Base-by-base conservation (phyloP, 2,329 filamentous ascomycete species). In the Colletotrichum abscissum region DNA sequence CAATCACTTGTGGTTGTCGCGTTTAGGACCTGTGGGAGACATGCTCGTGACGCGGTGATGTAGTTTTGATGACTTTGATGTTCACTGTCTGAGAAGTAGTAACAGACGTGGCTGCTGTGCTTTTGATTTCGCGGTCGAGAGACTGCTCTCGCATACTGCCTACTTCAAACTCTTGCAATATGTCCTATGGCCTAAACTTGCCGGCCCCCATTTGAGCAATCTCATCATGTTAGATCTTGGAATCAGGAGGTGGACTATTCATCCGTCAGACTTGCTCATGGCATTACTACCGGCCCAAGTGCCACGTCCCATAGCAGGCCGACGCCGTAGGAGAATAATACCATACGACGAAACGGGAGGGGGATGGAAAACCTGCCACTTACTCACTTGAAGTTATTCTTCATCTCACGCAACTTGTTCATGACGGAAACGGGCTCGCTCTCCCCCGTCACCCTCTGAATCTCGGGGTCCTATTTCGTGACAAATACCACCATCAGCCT, bases 321-420 rank as follows among this genome's bases (percentile, higher is more conserved):
- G 2, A 19, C 6, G 42, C 42, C 42, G 42, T n/a, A 5, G 42
- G 14, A 46, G 2, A 24, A 2, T 9, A n/a, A 16, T 35, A 46
- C 22, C 22, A 14, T 19, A 12, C 19, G 35, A 5, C 1, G 5
- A 24, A 30, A 22, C 3, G 14, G 54, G 22, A 28, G 16, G 7
- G 22, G 3, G 24, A 14, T 1, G 35, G 35, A 28, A 28, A 28
- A 35, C 33, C 28, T 72, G 11, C 76, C 76, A 83, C 81, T 80
- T 82, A 85, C 87, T 89, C 85, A 90, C 85, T 88, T 89, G 82
- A 91, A 91, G 82, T 87, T 90, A 80, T 97, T 95, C 91, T 98
- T 99, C 92, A 97, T 92, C 83, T 97, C 94, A 67, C 97, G 89
- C 78, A 98, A 85, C 78, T 92, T 92, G 38, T 88, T 89, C 94